Conservation (phyloP, 306 rosid genomes). For the barrel medic (Medicago truncatula) region MtrunA17r5.0-ANR NC_053043.1:6765501-6766000, state of each 20-base stretch:
- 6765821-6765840: not conserved
- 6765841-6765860: constrained; percentile 23
- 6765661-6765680: not conserved
- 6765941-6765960: constrained; percentile 13
- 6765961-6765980: constrained; percentile 7
- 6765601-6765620: not conserved
- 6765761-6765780: not conserved
- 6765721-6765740: not conserved
- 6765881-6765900: not conserved
- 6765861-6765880: not conserved
- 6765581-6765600: constrained; percentile 27
- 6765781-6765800: not conserved
- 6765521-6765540: constrained; percentile 86
- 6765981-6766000: constrained; percentile 2
- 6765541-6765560: constrained; percentile 79
- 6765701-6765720: not conserved
- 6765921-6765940: not conserved
- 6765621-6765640: not conserved
- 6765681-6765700: not conserved
- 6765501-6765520: constrained; percentile 95
- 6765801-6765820: not conserved
- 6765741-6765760: not conserved
- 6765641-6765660: not conserved
- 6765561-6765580: constrained; percentile 46
- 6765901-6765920: not conserved